Evolutionary conservation across 1,284 basidiomycete genomes (phyloP).

Genomic region (Rhizoctonia solani): DNA sequence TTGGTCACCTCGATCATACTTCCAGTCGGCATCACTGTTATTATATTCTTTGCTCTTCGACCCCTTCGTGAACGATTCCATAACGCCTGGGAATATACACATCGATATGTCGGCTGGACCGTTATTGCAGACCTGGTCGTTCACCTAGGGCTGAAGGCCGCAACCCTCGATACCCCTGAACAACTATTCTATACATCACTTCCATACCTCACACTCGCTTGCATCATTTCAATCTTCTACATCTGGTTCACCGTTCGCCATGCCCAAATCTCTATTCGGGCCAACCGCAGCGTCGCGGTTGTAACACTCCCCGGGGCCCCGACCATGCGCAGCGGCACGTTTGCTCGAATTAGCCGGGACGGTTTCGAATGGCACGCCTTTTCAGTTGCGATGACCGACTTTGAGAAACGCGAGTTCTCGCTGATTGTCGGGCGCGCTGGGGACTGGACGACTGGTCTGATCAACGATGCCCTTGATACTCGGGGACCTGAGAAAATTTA

Average conservation of each 20-base stretch:
- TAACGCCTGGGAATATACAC: constrained; percentile 30
- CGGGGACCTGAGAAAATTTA: constrained; percentile 18
- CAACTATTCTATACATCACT: constrained; percentile 12
- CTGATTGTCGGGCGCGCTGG: constrained; percentile 20
- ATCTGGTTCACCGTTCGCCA: constrained; percentile 31
- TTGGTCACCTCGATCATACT: constrained; percentile 2
- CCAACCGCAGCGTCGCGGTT: constrained; percentile 15
- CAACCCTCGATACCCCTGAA: neutral
- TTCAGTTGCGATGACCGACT: constrained; percentile 24
- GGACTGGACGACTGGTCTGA: constrained; percentile 26
- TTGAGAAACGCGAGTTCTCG: constrained; percentile 19
- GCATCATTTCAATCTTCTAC: constrained; percentile 11
- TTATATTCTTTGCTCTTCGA: constrained; percentile 25
- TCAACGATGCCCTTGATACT: neutral
- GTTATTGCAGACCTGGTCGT: constrained; percentile 10
- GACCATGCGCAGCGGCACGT: constrained; percentile 12
- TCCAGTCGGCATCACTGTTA: neutral
- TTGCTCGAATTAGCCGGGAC: constrained; percentile 26
- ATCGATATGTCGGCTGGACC: constrained; percentile 31
- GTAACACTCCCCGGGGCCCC: constrained; percentile 18
- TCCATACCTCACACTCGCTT: constrained; percentile 9
- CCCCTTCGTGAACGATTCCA: constrained; percentile 21
- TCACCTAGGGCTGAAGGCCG: neutral
- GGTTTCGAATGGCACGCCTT: constrained; percentile 24
- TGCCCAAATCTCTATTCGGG: constrained; percentile 2